phyloP scores from a whole-genome alignment of 2,329 filamentous ascomycete genomes.

The Diaporthe nobilis region DNA sequence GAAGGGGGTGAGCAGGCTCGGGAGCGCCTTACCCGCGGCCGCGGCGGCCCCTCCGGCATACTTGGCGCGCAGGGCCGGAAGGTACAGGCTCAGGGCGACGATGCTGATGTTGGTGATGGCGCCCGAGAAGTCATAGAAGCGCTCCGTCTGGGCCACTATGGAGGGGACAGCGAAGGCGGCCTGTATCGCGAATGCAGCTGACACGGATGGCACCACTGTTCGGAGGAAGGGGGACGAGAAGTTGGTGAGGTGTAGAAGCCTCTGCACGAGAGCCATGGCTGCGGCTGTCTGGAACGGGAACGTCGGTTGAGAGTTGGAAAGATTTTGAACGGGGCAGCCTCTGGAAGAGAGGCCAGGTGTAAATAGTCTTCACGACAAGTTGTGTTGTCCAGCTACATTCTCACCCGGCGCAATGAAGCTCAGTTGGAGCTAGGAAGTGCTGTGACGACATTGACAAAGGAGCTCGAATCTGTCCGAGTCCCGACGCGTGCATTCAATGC shows the following conservation, averaged over 20 bases:
- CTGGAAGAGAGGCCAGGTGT: not conserved
- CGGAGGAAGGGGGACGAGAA: constrained; percentile 74
- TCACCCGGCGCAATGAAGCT: not conserved
- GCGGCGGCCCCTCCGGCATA: constrained; percentile 57
- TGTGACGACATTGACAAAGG: constrained; percentile 40
- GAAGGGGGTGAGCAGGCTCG: constrained; percentile 62
- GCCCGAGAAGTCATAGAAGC: constrained; percentile 78
- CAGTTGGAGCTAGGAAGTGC: constrained; percentile 14
- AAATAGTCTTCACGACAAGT: not conserved
- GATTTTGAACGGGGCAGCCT: not conserved
- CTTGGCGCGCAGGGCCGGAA: constrained; percentile 70
- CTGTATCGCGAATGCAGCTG: constrained; percentile 75
- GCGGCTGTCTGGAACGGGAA: not conserved
- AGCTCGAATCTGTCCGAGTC: constrained; percentile 37
- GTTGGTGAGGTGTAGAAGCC: constrained; percentile 71
- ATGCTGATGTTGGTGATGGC: constrained; percentile 77
- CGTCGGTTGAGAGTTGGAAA: not conserved
- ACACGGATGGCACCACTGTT: constrained; percentile 73
- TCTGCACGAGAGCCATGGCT: constrained; percentile 54
- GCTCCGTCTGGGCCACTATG: constrained; percentile 71
- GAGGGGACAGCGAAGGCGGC: constrained; percentile 74
- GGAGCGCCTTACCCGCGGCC: constrained; percentile 52
- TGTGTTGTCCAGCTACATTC: not conserved
- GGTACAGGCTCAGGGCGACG: constrained; percentile 71
- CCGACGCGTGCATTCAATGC: constrained; percentile 23